Base-by-base conservation (phyloP, 2,329 filamentous ascomycete species). In the Pseudogymnoascus sp. region DNA sequence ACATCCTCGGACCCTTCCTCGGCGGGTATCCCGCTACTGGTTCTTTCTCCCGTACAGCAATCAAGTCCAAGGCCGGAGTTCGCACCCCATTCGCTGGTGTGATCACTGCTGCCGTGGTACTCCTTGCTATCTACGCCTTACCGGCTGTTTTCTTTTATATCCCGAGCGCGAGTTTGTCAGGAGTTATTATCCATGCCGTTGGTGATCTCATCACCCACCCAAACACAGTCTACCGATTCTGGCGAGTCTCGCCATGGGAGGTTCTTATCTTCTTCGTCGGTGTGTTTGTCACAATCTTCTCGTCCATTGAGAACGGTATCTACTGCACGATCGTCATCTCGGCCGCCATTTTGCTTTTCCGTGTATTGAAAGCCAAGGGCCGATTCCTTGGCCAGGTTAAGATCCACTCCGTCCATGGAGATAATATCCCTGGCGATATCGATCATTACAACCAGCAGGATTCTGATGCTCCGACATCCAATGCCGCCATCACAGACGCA, bases 51-150 rank as follows among this genome's bases (percentile, higher is more conserved):
- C 87, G 95, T 65, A 98, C 95, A 28, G 93, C 95, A 61, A 97
- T 98, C 78, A 96, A 97, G 76, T 95, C 93, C 4, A 98, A 98
- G 77, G 93, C 95, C 60, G 95, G 95, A 71, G 93, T 97, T 3
- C 87, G 91, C 24, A 97, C 93, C 0, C 93, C 93, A 0, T 86
- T 96, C 62, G 92, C 91, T 14, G 93, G 95, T 77, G 83, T 96
- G 43, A 90, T 98, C 67, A 97, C 93, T 6, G 93, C 90, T 0
- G 62, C 89, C 12, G 83, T 98, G 12, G 93, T 98, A 3, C 82
- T 98, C 0, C 79, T 98, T 7, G 93, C 95, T 37, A 91, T 96
- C 66, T 98, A 97, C 71, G 90, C 90, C 10, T 79, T 98, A 59
- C 88, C 93, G 0, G 86, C 88, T 0, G 87, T 97, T 28, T 98